A percentile compares a stretch with the other conserved stretches of the same genome.
These are phyloP conservation scores for Hyaloscypha variabilis DNA, from an alignment of 495 filamentous ascomycete genomes.

Conservation along the genomic window DNA sequence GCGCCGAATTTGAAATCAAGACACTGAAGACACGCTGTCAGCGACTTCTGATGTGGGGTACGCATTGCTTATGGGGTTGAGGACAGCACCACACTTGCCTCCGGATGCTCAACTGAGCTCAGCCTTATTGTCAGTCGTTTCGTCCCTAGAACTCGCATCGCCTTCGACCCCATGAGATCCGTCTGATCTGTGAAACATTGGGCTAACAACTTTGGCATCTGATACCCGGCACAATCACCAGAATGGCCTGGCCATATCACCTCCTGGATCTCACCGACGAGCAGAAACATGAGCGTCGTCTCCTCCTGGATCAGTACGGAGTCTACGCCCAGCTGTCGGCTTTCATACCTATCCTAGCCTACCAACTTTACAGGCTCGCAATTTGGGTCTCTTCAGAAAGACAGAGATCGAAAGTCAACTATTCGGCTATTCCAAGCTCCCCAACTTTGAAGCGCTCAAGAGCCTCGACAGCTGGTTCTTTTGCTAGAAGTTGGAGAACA, in stretches of 20 bases:
- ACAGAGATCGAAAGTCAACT: conserved; percentile 24
- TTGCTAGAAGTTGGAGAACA: conserved; percentile 33
- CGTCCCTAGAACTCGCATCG: neutral
- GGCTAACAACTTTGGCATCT: neutral
- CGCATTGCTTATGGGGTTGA: neutral
- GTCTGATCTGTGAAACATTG: neutral
- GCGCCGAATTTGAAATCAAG: neutral
- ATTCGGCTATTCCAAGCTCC: conserved; percentile 44
- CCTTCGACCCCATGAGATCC: neutral
- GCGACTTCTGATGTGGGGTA: neutral
- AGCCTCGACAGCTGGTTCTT: conserved; percentile 25
- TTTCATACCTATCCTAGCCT: conserved; percentile 49
- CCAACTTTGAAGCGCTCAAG: conserved; percentile 43
- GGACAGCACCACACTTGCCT: neutral
- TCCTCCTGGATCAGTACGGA: conserved; percentile 61
- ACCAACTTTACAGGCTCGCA: conserved; percentile 42
- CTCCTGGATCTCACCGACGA: conserved; percentile 57
- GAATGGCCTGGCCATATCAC: conserved; percentile 65
- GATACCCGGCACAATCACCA: neutral
- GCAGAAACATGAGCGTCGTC: conserved; percentile 57
- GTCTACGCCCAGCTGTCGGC: conserved; percentile 63
- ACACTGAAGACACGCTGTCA: neutral
- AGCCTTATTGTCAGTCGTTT: neutral
- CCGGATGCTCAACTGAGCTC: too few species aligned
- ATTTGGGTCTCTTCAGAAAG: conserved; percentile 34